phyloP scores from a whole-genome alignment of 495 filamentous ascomycete genomes.

The Massariosphaeria phaeospora region DNA sequence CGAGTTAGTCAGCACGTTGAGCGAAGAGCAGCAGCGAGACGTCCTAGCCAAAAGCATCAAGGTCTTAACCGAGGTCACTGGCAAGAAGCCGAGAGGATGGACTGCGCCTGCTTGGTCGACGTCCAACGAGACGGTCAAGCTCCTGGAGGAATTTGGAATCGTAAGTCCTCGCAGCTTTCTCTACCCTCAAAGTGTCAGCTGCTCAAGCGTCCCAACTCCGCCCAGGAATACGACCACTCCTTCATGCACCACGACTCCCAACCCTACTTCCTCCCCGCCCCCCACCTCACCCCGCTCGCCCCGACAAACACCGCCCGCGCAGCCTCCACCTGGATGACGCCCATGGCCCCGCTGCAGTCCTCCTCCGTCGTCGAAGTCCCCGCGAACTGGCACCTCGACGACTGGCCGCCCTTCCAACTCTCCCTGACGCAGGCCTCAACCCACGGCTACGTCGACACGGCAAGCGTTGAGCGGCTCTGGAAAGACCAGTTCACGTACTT shows the following conservation, averaged over 20 bases:
- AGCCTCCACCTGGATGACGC: conserved; percentile 64
- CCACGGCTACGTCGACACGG: conserved; percentile 30
- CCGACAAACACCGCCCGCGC: conserved; percentile 58
- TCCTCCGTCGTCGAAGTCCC: conserved; percentile 63
- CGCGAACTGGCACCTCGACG: conserved; percentile 65
- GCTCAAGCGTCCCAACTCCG: too few species aligned
- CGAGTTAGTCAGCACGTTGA: conserved; percentile 36
- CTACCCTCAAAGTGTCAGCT: too few species aligned
- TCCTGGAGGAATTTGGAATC: conserved; percentile 63
- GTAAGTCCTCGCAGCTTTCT: too few species aligned
- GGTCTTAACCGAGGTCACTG: conserved; percentile 36
- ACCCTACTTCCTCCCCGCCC: conserved; percentile 60
- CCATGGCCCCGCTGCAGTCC: conserved; percentile 49
- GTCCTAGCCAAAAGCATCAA: conserved; percentile 40
- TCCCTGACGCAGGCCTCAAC: conserved; percentile 19
- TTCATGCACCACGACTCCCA: conserved; percentile 65
- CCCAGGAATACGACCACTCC: conserved; percentile 64
- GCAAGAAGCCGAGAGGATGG: conserved; percentile 40
- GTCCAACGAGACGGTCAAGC: conserved; percentile 59
- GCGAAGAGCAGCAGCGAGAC: conserved; percentile 38
- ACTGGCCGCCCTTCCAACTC: conserved; percentile 48
- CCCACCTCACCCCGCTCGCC: conserved; percentile 52
- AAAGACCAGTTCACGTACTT: conserved; percentile 66
- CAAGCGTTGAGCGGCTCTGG: conserved; percentile 31
- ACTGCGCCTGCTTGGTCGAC: conserved; percentile 62